Evolutionary conservation across 2,329 filamentous ascomycete species (phyloP), one percentile per base, ranked within the genome.

Genomic region (Aspergillus intermedius): DNA sequence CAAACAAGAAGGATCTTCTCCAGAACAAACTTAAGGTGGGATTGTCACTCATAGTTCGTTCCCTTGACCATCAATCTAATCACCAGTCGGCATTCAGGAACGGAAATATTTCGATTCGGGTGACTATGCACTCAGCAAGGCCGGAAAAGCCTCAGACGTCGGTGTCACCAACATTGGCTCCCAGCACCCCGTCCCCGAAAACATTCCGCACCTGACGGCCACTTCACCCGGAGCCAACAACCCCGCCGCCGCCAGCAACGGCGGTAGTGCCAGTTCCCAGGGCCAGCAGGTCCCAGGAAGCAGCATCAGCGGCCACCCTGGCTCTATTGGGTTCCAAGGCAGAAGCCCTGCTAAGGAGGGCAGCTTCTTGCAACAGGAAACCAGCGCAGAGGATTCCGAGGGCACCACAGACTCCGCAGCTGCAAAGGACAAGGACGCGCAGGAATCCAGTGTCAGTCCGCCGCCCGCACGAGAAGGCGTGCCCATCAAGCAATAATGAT

Each of bases 81-180:
- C 22, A 30, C 22, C n/a, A 28, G 40, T 23, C 34, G n/a, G 23
- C 9, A 21, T n/a, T 37, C 12, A 83, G 81, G 93, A 97, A 72
- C 91, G 93, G 77, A 98, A 95, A 77, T 96, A 95, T 77, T 96
- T 96, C 73, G 90, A 96, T 77, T 93, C 87, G 52, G 91, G 90
- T 65, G 90, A 96, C 76, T 96, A 95, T 65, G 91, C 91, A 65
- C 87, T 95, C 75, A 91, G 87, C 72, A 95, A 96, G 77, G 93
- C 93, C 51, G 93, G 93, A 73, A 97, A 97, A 76, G 90, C 89
- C 69, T 88, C 91, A 65, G 87, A 93, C 66, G 87, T 93, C 64
- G 91, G 94, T 66, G 88, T 95, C 52, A 95, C 91, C 66, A 86
- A 86, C 64, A 88, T 98, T 64, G 93, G 93, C 63, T 91, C 88